Conservation (phyloP, 495 filamentous ascomycete species). For the Penicillium lividum region DNA sequence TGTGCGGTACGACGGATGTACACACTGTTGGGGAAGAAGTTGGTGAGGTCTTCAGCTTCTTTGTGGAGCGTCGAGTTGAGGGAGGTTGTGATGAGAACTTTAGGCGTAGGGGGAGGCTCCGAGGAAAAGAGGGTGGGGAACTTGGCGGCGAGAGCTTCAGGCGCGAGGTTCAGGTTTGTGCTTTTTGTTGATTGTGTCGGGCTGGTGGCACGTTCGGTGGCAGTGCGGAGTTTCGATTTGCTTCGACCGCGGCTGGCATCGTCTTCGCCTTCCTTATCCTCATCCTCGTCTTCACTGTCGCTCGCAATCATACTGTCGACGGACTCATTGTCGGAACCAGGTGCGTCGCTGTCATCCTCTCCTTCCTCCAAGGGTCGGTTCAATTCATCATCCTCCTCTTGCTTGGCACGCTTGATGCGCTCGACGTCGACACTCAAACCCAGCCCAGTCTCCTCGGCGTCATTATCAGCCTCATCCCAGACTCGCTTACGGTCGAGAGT, state of each 20-base stretch:
- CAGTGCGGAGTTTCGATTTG: conserved; percentile 42
- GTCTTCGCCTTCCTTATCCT: conserved; percentile 45
- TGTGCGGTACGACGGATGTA: conserved; percentile 86
- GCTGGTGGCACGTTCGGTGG: conserved; percentile 56
- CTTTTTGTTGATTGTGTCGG: conserved; percentile 65
- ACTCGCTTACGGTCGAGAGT: conserved; percentile 88
- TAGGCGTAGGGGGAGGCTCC: conserved; percentile 59
- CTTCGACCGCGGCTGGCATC: conserved; percentile 34
- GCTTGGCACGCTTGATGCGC: conserved; percentile 68
- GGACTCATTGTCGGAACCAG: conserved; percentile 60
- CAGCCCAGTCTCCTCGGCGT: conserved; percentile 58
- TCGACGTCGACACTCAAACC: conserved; percentile 77
- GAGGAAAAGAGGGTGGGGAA: conserved; percentile 82
- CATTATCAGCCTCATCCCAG: conserved; percentile 89
- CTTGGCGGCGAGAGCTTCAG: conserved; percentile 64
- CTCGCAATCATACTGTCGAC: conserved; percentile 70
- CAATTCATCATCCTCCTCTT: conserved; percentile 61
- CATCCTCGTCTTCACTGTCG: conserved; percentile 48
- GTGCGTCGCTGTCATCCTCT: conserved; percentile 42
- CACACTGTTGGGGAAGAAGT: conserved; percentile 79
- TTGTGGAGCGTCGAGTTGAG: conserved; percentile 82
- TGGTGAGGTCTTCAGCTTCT: conserved; percentile 74
- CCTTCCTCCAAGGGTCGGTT: conserved; percentile 38
- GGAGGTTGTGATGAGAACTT: conserved; percentile 86
- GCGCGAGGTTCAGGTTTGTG: conserved; percentile 71